These are phyloP conservation scores for Primulina tabacum DNA, from an alignment of 257 asterid genomes.

Conservation along the genomic window DNA sequence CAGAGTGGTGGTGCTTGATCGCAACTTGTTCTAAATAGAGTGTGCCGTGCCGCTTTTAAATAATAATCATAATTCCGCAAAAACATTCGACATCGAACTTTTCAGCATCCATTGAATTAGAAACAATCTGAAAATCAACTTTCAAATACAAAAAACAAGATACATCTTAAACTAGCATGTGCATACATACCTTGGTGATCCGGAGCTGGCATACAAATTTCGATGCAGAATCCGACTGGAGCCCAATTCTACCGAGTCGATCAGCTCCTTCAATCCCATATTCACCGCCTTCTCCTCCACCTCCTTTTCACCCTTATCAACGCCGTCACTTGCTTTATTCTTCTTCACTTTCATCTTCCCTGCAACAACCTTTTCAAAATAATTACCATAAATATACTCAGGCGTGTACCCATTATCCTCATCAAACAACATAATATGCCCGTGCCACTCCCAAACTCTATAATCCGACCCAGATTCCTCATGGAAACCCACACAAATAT, in stretches of 20 bases:
- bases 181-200: conserved; percentile 48
- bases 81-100: conserved; percentile 12
- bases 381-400: conserved; percentile 91
- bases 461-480: conserved; percentile 74
- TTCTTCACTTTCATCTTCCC: conserved; percentile 28
- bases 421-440: conserved; percentile 85
- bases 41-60: background rate
- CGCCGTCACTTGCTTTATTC: conserved; percentile 22
- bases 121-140: background rate
- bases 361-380: conserved; percentile 67
- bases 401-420: conserved; percentile 88
- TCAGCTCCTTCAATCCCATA: conserved; percentile 83
- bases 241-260: conserved; percentile 48
- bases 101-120: conserved; percentile 1
- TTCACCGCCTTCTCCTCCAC: conserved; percentile 45
- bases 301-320: conserved; percentile 33
- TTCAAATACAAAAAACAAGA: background rate
- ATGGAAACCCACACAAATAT: conserved; percentile 84
- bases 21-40: background rate
- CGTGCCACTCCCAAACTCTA: conserved; percentile 99
- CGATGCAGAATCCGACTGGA: conserved; percentile 66
- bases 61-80: background rate
- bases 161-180: background rate
- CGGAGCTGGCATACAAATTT: conserved; percentile 55
- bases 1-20: background rate